These are phyloP conservation scores for Thinopyrum obtusiflorum DNA, from an alignment of 202 grass and related monocot genomes.

Conservation along the genomic window DNA sequence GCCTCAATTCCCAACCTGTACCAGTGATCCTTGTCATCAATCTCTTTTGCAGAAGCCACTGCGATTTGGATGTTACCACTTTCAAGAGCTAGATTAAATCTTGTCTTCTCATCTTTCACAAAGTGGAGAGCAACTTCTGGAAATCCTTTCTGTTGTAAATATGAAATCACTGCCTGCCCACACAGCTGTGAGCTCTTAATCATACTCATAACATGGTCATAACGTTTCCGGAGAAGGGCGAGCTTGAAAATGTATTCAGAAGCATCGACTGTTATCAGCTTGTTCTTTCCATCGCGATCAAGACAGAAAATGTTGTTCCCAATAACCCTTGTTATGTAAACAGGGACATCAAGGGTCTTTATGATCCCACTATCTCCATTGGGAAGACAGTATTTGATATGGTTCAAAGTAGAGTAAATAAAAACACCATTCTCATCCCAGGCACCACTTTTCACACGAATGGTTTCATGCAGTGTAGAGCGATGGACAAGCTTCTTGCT, in stretches of 20 bases:
- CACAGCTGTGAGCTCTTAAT: slow-evolving; percentile 93
- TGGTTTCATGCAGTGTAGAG: slow-evolving; percentile 93
- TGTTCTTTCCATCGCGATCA: slow-evolving; percentile 95
- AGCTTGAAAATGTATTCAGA: slow-evolving; percentile 99
- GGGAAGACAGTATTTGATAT: slow-evolving; percentile 98
- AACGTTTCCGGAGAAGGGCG: slow-evolving; percentile 74
- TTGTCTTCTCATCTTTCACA: slow-evolving; percentile 96
- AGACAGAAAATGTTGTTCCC: slow-evolving; percentile 80
- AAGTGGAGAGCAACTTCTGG: slow-evolving; percentile 99
- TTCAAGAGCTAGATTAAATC: slow-evolving; percentile 94
- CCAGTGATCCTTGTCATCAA: slow-evolving; percentile 99
- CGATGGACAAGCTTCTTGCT: slow-evolving; percentile 80
- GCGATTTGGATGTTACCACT: slow-evolving; percentile 97
- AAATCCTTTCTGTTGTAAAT: slow-evolving; percentile 95
- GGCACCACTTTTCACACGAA: slow-evolving; percentile 97
- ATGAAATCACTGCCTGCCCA: slow-evolving; percentile 93
- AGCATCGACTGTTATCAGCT: slow-evolving; percentile 74
- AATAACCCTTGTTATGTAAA: slow-evolving; percentile 94
- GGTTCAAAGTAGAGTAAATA: slow-evolving; percentile 90
- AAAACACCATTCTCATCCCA: slow-evolving; percentile 98
- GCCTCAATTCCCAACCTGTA: slow-evolving; percentile 94
- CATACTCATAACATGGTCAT: slow-evolving; percentile 98
- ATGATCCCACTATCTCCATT: slow-evolving; percentile 97
- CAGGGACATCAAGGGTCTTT: slow-evolving; percentile 86
- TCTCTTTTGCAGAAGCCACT: slow-evolving; percentile 96